Percentiles rank a stretch among this genome's conserved stretches.
phyloP scores from a whole-genome alignment of 305 asterid species.

The Fraxinus greggii region DNA sequence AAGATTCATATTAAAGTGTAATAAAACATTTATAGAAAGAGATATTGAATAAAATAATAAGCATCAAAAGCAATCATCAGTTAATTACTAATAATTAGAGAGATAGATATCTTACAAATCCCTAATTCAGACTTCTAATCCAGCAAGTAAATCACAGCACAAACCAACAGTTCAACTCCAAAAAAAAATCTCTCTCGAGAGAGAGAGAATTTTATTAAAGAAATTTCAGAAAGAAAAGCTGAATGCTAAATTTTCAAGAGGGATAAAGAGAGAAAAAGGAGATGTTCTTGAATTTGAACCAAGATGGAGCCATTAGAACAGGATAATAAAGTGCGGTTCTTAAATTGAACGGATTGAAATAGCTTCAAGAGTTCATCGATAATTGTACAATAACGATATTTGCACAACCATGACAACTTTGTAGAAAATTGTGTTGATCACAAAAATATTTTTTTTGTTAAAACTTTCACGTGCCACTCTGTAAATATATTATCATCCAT shows the following conservation, averaged over 20 bases:
- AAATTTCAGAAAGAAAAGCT: conserved; percentile 13
- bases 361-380: not conserved
- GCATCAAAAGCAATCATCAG: not conserved
- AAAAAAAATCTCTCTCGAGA: too few species aligned
- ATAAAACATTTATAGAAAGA: conserved; percentile 15
- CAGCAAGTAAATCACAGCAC: conserved; percentile 9
- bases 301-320: not conserved
- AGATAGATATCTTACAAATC: conserved; percentile 3
- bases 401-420: too few species aligned
- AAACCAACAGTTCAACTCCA: conserved; percentile 16
- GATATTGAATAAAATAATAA: conserved; percentile 16
- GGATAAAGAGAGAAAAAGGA: not conserved
- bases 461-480: too few species aligned
- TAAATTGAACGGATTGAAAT: not conserved
- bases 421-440: too few species aligned
- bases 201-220: not conserved
- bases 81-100: conserved; percentile 7
- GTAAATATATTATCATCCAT: too few species aligned
- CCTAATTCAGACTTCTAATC: not conserved
- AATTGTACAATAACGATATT: too few species aligned
- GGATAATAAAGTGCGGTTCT: not conserved
- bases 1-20: not conserved
- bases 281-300: conserved; percentile 5
- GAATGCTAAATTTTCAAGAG: not conserved
- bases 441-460: too few species aligned